Base-by-base conservation (phyloP, 1,284 basidiomycete genomes). In the Cutaneotrichosporon mucoides region DNA sequence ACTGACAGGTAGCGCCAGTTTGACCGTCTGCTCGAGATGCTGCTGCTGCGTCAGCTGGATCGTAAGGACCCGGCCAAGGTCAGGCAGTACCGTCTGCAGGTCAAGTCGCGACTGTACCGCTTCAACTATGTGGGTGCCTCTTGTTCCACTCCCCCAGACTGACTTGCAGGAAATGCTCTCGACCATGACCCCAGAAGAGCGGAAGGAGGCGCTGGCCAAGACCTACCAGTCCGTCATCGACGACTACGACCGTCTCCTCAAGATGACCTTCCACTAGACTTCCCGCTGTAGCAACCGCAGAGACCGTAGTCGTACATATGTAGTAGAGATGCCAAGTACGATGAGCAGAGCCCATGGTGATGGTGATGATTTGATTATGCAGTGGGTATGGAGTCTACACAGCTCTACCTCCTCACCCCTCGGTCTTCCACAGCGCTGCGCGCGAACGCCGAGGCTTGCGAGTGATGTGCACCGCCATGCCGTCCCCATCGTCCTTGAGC, bases 21-120 rank as follows among this genome's bases (percentile, higher is more conserved):
- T 78, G 83, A 89, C 50, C 85, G 95, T 36, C 82, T 98, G 38
- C 79, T 92, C 43, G 95, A 99, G 78, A 97, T 98, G 91, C 82
- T 96, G 33, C 84, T 90, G 55, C 82, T 95, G 62, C 79, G 86
- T 64, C 83, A 86, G 45, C 80, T 97, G 60, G 85, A 91, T 66
- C 81, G 84, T 6, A 71, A 78, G 9, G 86, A 95, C 70, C 67
- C 76, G 43, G 82, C 78, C 10, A 81, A 81, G 38, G 78, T 83
- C 70, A 83, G 81, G 54, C 85, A 86, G 34, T 93, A 88, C 75
- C 82, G 92, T 59, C 76, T 93, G 53, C 61, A 91, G 76, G 91
- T 95, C 73, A 96, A 99, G 79, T 92, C 94, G 73, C 84, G 95
- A 40, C 79, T 99, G 56, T 98, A 89, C 75, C 84, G 92, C 46